Base-by-base conservation (phyloP, 1,284 basidiomycete genomes). In the Singerocomus inundabilis region DNA sequence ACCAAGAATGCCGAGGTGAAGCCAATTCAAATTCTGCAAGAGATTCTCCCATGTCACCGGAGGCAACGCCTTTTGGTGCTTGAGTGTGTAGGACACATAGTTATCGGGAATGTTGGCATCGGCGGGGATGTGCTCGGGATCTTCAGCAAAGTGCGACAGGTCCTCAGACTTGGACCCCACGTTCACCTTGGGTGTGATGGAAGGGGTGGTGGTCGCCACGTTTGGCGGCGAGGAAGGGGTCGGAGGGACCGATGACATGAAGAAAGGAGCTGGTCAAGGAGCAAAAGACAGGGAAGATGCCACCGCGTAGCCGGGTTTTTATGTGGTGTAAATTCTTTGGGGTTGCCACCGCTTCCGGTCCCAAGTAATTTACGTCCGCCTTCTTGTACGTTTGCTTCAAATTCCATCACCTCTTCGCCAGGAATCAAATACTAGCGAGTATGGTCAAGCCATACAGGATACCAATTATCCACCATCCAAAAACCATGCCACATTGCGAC, bases 61-160 rank as follows among this genome's bases (percentile, higher is more conserved):
- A 1, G 91, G 91, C 13, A 91, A 76, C 2, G 84, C 62, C 66
- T 87, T 91, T 70, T 77, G 80, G 64, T 79, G 87, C 67, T 84
- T 84, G 66, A 96, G 79, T 4, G 89, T 91, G 70, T 89, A 82
- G 46, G 84, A 77, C 63, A 97, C 91, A 64, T 94, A 96, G 78
- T 94, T 94, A 73, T 93, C 91, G 32, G 88, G 87, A 55, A 91
- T 84, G 70, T 89, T 72, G 58, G 79, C 62, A 72, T 89, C 87
- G 56, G 74, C 74, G 51, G 84, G 84, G 26, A 62, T 37, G 48
- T 72, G 62, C 15, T 72, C 70, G 29, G 71, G 68, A 46, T 69
- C 61, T n/a, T 70, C 62, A 33, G 60, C 58, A 15, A 58, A 60
- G 6, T 54, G 46, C 12, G 55, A 47, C 5, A 44, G n/a, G 36